Percentiles rank a stretch among this genome's conserved stretches.
These are phyloP conservation scores for Solanum chmielewskii DNA, from an alignment of 257 asterid species.

Conservation along the genomic window DNA sequence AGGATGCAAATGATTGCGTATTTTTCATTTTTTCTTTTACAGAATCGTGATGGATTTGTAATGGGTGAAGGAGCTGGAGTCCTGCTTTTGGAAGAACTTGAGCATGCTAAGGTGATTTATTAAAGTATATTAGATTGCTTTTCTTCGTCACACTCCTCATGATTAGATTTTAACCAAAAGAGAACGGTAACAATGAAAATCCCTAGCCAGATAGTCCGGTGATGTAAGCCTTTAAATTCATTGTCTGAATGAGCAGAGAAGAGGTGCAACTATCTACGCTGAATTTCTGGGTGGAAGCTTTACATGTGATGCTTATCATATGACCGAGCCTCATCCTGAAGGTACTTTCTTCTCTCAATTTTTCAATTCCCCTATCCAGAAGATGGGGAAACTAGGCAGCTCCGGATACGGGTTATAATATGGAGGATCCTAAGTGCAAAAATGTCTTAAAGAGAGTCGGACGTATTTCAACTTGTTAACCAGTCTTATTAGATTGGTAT, in stretches of 20 bases:
- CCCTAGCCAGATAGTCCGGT: background rate
- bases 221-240: background rate
- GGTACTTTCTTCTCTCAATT: background rate
- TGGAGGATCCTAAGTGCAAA: background rate
- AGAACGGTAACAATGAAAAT: background rate
- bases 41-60: slow-evolving; percentile 40
- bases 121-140: background rate
- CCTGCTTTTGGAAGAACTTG: slow-evolving; percentile 38
- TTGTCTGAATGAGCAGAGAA: slow-evolving; percentile 9
- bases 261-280: slow-evolving; percentile 41
- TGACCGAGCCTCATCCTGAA: slow-evolving; percentile 24
- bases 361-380: background rate
- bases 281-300: slow-evolving; percentile 48
- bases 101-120: slow-evolving; percentile 27
- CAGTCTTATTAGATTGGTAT: background rate
- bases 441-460: background rate
- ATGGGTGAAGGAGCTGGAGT: slow-evolving; percentile 53
- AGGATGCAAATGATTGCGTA: background rate
- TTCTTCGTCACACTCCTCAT: background rate
- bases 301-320: slow-evolving; percentile 31
- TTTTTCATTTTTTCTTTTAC: background rate
- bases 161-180: background rate
- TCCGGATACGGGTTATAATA: background rate
- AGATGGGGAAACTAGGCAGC: background rate
- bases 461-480: background rate